Base-by-base conservation (phyloP, 2,329 filamentous ascomycete species). In the Dendryphion nanum region DNA sequence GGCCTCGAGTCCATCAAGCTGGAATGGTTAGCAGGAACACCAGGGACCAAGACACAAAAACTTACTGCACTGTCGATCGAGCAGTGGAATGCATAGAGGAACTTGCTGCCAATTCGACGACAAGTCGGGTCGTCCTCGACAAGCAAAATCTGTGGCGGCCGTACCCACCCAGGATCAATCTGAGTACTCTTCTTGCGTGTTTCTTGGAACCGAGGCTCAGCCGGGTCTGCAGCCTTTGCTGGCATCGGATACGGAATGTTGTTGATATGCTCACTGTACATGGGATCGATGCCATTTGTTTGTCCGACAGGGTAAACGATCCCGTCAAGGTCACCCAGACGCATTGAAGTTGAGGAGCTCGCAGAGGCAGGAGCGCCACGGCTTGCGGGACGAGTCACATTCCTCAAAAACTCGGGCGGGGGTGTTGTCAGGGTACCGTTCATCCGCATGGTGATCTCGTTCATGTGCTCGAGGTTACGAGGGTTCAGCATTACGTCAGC, bases 221-320 rank as follows among this genome's bases (percentile, higher is more conserved):
- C 50, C 12, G 69, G 50, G 34, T 82, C 78, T 13, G 71, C 54
- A 5, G 76, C 73, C 50, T 85, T 88, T 3, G 86, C 75, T 13
- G 79, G 88, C 67, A 88, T 74, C 6, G 84, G 76, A 60, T 95
- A 97, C 0, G 90, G 89, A 39, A 96, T 94, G 61, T 95, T 95
- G 69, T 91, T 82, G 59, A 96, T 89, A 59, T 96, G 89, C 54
- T 96, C 90, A 52, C 87, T 85, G 60, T 91, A 90, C 76, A 95
- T 93, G 1, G 91, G 90, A 59, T 96, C 90, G 50, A 96, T 96
- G 37, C 90, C 90, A 49, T 94, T 87, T 1, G 85, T 93, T 48
- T 89, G 82, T 14, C 90, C 90, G 13, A 95, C 89, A 0, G 91
- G 90, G 61, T 96, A 97, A 7, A 96, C 89, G 37, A 94, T 78